A percentile compares a stretch with the other conserved stretches of the same genome.
Conservation (phyloP, 2,329 filamentous ascomycete genomes). For the Fusarium sp. region DNA sequence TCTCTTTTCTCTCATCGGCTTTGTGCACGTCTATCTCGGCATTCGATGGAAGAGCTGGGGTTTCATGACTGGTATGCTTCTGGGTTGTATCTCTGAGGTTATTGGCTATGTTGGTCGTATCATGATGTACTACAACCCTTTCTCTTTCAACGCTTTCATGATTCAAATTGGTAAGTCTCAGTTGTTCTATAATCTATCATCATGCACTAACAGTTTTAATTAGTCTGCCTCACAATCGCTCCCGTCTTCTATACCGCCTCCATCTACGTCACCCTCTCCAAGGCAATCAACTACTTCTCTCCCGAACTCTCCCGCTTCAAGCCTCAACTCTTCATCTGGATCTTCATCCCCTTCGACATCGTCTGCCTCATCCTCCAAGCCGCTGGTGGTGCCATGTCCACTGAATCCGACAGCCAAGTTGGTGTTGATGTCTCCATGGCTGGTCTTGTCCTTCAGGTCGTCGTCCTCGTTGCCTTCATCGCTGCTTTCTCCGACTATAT, state of each 20-base stretch:
- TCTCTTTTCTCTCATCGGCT: conserved; percentile 59
- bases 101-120: conserved; percentile 72
- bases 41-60: conserved; percentile 60
- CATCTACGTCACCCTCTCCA: conserved; percentile 72
- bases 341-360: conserved; percentile 67
- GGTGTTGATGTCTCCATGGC: conserved; percentile 57
- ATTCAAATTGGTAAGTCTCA: conserved; percentile 68
- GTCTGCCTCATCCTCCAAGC: conserved; percentile 69
- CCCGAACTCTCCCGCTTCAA: conserved; percentile 57
- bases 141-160: conserved; percentile 69
- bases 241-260: conserved; percentile 67
- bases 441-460: conserved; percentile 69
- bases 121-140: conserved; percentile 68
- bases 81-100: conserved; percentile 68
- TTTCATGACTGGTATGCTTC: conserved; percentile 64
- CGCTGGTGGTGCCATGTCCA: conserved; percentile 66
- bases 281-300: conserved; percentile 55
- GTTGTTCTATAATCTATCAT: too few species aligned
- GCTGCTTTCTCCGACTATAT: conserved; percentile 63
- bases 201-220: conserved; percentile 2
- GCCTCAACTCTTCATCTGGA: conserved; percentile 58
- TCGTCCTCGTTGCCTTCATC: conserved; percentile 65
- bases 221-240: conserved; percentile 66
- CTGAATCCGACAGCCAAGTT: conserved; percentile 49
- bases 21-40: conserved; percentile 60